Base-by-base conservation (phyloP, 768 basidiomycete species). In the Podaxis sp. region DNA sequence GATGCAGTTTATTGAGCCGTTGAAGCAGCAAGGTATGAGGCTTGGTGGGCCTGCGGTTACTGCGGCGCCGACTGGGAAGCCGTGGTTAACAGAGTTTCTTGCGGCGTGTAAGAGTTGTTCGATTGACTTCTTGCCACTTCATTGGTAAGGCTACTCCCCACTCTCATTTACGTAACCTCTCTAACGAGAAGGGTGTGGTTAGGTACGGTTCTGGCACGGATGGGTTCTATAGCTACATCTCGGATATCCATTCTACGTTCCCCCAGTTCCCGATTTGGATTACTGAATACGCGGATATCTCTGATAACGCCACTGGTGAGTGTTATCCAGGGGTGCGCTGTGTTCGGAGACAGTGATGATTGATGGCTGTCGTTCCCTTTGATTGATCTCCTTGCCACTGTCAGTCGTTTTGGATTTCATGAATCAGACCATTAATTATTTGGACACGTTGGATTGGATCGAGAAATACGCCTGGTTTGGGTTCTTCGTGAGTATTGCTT, bases 391-490 rank as follows among this genome's bases (percentile, higher is more conserved):
- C 20, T 22, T 10, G 44, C 15, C n/a, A 38, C n/a, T 33, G 46
- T 53, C 74, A 74, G 83, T 82, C 52, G 80, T 87, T 15, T 70
- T 76, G 37, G 70, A 77, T 56, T 87, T 88, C 68, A 74, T 89
- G 75, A 87, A 88, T 66, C 73, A 77, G 24, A 87, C 86, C 2
- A 78, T 78, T n/a, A 71, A 76, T 13, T 85, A 81, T 65, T 77
- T 89, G 76, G 86, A 88, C 54, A 68, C 69, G 2, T 75, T 86
- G 22, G 76, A 79, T 30, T 88, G 80, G 77, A 76, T 88, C 20
- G 87, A 88, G 66, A 80, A 85, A 20, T 88, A 87, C 66, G 77
- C 85, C 0, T 89, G 86, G 87, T 88, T 87, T 67, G 87, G 86
- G 7, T 78, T 71, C 65, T 78, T 77, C 69, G 80, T 80, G 63